Evolutionary conservation across 176 grass and related monocot species (phyloP).

Genomic region (Zizania latifolia): DNA sequence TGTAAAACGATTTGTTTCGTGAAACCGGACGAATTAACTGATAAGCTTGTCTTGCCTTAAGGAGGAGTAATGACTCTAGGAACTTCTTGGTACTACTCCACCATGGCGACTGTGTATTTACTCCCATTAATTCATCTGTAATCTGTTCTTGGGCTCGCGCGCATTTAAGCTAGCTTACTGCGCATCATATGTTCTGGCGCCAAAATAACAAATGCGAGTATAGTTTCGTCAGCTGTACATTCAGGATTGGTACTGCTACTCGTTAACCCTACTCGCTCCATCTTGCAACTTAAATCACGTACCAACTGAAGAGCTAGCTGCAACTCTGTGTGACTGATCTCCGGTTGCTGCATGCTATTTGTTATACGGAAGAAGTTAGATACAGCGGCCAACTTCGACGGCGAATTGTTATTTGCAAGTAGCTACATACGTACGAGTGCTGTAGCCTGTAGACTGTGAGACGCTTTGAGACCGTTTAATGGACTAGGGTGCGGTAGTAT

Average conservation of each 20-base stretch:
- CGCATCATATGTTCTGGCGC: background rate
- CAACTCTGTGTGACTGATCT: background rate
- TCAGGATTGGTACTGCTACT: background rate
- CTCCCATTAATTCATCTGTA: too few relatives aligned
- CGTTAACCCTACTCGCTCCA: too few relatives aligned
- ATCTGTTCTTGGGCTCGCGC: background rate
- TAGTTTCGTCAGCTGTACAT: background rate
- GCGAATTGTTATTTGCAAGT: constrained; percentile 24
- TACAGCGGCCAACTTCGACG: background rate
- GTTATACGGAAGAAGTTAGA: background rate
- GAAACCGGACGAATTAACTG: too few relatives aligned
- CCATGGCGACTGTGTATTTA: background rate
- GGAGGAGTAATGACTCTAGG: background rate
- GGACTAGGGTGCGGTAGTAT: background rate
- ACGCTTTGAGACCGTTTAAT: background rate
- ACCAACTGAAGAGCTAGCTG: background rate
- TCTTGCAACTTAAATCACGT: background rate
- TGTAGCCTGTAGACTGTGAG: background rate
- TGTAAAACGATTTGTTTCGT: too few relatives aligned
- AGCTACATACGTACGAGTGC: too few relatives aligned
- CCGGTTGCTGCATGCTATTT: background rate
- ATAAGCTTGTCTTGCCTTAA: background rate
- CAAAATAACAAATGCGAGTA: background rate
- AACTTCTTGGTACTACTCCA: background rate
- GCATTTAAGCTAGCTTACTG: background rate